Conservation (phyloP, 306 rosid genomes). For the Malus fusca region DNA sequence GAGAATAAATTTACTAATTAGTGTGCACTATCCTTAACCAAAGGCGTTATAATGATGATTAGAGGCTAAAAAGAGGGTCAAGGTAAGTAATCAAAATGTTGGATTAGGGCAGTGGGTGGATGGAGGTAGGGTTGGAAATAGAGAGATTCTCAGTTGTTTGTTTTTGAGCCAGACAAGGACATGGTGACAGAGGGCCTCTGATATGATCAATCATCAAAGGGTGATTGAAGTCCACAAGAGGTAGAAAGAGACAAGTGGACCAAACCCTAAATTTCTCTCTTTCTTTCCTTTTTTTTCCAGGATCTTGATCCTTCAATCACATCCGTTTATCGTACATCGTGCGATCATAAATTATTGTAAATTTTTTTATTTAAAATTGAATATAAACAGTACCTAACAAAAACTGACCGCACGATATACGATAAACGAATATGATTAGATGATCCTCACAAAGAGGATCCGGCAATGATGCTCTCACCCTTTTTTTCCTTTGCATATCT, state of each 20-base stretch:
- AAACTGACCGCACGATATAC: too few species aligned
- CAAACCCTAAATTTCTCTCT: slow-evolving; percentile 14
- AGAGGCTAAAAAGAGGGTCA: slow-evolving; percentile 23
- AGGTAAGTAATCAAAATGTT: slow-evolving; percentile 33
- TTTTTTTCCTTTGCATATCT: slow-evolving; percentile 11
- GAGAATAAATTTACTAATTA: background rate
- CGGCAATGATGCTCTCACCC: too few species aligned
- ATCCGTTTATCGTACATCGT: too few species aligned
- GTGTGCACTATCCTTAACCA: background rate
- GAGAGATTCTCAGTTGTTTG: slow-evolving; percentile 62
- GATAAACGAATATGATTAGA: too few species aligned
- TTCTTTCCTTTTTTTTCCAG: background rate
- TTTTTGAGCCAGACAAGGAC: slow-evolving; percentile 55
- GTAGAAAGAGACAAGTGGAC: slow-evolving; percentile 60
- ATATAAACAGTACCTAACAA: too few species aligned
- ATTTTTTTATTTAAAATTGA: too few species aligned
- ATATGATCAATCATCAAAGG: slow-evolving; percentile 63
- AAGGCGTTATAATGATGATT: slow-evolving; percentile 4
- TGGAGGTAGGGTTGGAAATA: slow-evolving; percentile 6
- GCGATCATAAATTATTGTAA: too few species aligned
- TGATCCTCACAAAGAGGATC: too few species aligned
- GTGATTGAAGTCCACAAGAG: slow-evolving; percentile 72
- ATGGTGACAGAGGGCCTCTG: slow-evolving; percentile 59
- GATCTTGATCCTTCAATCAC: fast-evolving
- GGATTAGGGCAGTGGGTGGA: slow-evolving; percentile 31